A percentile compares a stretch with the other conserved stretches of the same genome.
Evolutionary conservation across 1,284 basidiomycete species (phyloP).

Genomic region (Ganoderma lucidum): DNA sequence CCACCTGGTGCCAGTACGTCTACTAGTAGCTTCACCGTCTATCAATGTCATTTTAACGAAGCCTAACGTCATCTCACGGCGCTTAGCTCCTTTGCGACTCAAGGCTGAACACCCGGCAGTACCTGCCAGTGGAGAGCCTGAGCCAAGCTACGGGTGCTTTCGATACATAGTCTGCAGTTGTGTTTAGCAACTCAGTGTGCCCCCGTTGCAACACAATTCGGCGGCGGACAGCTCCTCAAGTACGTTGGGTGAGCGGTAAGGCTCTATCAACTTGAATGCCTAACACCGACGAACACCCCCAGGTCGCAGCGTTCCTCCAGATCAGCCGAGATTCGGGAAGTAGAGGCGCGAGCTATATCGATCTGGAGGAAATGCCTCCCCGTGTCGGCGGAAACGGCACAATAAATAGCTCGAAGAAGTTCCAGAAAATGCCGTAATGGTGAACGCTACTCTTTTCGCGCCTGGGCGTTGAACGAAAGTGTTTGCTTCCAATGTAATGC

Average conservation of each 20-base stretch:
- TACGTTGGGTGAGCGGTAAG: neutral
- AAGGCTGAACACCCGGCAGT: neutral
- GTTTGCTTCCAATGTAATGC: too few relatives aligned
- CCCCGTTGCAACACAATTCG: neutral
- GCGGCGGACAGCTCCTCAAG: neutral
- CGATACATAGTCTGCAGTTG: neutral
- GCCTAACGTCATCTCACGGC: neutral
- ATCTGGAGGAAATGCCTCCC: neutral
- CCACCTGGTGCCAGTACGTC: constrained; percentile 2
- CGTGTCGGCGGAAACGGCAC: neutral
- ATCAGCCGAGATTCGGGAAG: neutral
- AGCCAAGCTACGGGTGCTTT: neutral
- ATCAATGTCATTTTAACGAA: neutral
- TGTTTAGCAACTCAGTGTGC: neutral
- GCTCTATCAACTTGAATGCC: too few relatives aligned
- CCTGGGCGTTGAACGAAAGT: too few relatives aligned
- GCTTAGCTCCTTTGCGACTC: neutral
- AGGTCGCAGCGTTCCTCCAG: neutral
- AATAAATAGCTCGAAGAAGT: neutral
- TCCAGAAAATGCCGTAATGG: too few relatives aligned
- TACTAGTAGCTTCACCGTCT: neutral
- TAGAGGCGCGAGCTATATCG: neutral
- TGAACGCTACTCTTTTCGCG: too few relatives aligned
- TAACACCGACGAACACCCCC: neutral
- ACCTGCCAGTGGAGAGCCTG: neutral